Conservation (phyloP, 257 asterid species). For the Anisodus acutangulus region DNA sequence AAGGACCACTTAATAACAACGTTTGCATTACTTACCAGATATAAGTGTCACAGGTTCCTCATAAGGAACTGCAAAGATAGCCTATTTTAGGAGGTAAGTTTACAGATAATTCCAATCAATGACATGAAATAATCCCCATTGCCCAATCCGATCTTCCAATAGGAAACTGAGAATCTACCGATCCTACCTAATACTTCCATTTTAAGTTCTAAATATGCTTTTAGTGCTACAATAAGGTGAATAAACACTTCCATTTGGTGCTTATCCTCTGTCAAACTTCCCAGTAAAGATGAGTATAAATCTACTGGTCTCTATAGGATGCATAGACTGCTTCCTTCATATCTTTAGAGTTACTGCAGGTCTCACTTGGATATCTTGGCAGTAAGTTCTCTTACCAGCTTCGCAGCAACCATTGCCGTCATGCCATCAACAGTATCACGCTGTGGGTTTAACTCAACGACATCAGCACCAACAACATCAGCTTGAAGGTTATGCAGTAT, state of each 20-base stretch:
- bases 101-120: neutral
- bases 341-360: neutral
- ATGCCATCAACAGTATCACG: constrained; percentile 97
- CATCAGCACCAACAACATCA: constrained; percentile 88
- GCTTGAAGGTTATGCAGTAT: constrained; percentile 93
- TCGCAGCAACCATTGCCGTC: constrained; percentile 99
- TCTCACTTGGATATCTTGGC: constrained; percentile 88
- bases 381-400: constrained; percentile 83
- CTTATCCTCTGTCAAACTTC: neutral
- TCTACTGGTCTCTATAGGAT: neutral
- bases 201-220: neutral
- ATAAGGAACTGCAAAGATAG: neutral
- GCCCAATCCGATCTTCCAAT: neutral
- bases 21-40: neutral
- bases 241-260: neutral
- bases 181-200: neutral
- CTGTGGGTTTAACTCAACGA: constrained; percentile 96
- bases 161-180: neutral
- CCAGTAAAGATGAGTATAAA: neutral
- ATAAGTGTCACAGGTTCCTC: neutral
- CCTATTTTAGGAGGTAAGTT: neutral
- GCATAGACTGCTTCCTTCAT: neutral
- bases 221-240: neutral
- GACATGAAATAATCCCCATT: neutral
- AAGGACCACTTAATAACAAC: no score